Evolutionary conservation across 805 yeast species (phyloP).

Genomic region (Hanseniaspora occidentalis): DNA sequence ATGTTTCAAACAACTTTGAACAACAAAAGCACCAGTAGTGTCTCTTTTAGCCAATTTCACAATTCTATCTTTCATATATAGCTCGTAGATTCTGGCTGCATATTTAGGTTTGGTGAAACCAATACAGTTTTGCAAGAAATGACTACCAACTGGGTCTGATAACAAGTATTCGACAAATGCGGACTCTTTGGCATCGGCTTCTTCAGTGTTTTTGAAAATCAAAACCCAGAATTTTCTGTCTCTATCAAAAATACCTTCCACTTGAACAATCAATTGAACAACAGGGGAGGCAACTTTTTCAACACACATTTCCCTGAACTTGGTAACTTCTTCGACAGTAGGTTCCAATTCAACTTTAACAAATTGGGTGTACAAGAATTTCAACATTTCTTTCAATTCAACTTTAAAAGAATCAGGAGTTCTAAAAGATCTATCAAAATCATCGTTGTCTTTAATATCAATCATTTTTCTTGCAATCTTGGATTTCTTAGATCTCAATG

Average conservation of each 20-base stretch:
- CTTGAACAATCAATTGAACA: conserved; percentile 59
- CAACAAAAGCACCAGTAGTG: conserved; percentile 72
- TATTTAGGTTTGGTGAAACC: conserved; percentile 53
- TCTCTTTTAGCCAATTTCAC: conserved; percentile 66
- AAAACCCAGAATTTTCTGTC: conserved; percentile 60
- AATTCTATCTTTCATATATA: conserved; percentile 65
- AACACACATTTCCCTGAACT: conserved; percentile 61
- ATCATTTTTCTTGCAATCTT: conserved; percentile 90
- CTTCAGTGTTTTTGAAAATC: conserved; percentile 42
- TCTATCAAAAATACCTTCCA: conserved; percentile 70
- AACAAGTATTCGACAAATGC: conserved; percentile 74
- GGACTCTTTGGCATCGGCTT: conserved; percentile 48
- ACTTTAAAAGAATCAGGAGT: conserved; percentile 58
- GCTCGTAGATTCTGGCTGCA: conserved; percentile 54
- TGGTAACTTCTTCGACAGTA: conserved; percentile 27
- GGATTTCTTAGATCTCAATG: conserved; percentile 70
- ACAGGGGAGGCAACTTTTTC: conserved; percentile 83
- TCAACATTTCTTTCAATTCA: conserved; percentile 40
- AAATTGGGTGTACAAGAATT: conserved; percentile 25
- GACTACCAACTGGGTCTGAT: conserved; percentile 87
- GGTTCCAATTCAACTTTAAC: conserved; percentile 18
- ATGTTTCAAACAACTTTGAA: conserved; percentile 56
- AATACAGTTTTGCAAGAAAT: conserved; percentile 67
- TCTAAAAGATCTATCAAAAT: conserved; percentile 52
- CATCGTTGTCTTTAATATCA: conserved; percentile 68